A percentile compares a stretch with the other conserved stretches of the same genome.
Conservation (phyloP, 768 basidiomycete species). For the Albatrellus ellisii region DNA sequence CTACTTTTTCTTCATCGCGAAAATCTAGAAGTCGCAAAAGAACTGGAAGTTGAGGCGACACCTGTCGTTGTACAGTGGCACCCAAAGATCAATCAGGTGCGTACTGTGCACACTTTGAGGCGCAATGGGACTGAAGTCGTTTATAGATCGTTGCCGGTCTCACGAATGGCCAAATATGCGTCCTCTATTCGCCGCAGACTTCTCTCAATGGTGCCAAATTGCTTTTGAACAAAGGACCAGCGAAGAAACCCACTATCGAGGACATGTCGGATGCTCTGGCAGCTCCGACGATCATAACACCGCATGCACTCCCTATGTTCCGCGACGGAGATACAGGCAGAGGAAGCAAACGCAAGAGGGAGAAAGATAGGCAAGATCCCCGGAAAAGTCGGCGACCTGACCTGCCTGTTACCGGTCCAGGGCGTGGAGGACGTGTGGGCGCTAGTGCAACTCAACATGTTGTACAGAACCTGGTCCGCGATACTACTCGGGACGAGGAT, state of each 20-base stretch:
- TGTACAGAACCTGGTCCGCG: constrained; percentile 87
- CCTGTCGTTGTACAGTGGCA: constrained; percentile 94
- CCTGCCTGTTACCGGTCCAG: constrained; percentile 86
- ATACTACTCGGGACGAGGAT: constrained; percentile 86
- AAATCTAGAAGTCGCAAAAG: constrained; percentile 53
- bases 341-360: constrained; percentile 78
- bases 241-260: constrained; percentile 69
- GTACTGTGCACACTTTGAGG: constrained; percentile 19
- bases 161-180: constrained; percentile 77
- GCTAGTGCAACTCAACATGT: constrained; percentile 96
- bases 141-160: constrained; percentile 75
- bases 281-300: constrained; percentile 82
- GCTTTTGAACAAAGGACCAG: constrained; percentile 75
- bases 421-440: constrained; percentile 87
- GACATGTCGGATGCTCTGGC: constrained; percentile 82
- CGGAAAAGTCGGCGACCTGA: constrained; percentile 89
- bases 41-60: constrained; percentile 55
- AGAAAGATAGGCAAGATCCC: constrained; percentile 80
- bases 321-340: constrained; percentile 60
- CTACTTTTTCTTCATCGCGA: constrained; percentile 65
- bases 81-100: constrained; percentile 91
- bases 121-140: neutral
- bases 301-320: constrained; percentile 88
- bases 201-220: constrained; percentile 91
- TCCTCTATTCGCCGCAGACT: constrained; percentile 84